Base-by-base conservation (phyloP, 495 filamentous ascomycete genomes). In the Podospora bellae-mahoneyi region DNA sequence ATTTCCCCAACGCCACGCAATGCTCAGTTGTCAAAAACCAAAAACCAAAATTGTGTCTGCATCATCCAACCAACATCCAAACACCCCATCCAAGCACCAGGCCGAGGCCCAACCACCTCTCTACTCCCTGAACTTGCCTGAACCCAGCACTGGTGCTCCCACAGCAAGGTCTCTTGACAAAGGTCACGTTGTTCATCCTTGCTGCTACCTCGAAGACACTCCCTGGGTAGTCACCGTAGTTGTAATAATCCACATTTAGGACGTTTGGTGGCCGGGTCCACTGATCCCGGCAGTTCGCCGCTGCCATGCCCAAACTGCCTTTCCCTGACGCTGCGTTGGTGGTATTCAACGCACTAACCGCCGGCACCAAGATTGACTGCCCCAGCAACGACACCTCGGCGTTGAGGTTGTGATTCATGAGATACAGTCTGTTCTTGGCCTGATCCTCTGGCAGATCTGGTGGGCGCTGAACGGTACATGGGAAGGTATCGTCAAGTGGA, bases 351-450 rank as follows among this genome's bases (percentile, higher is more conserved):
- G 82, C 69, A 5, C 87, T 84, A 0, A 84, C 87, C 71, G 93
- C 91, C 3, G 94, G 93, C 66, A 96, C 89, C n/a, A 95, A 76
- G 70, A 95, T 75, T 55, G 78, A 81, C 16, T 82, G 65, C 5
- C 87, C 86, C 0, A 85, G 83, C 55, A 93, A 72, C 44, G 81
- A 83, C 39, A 96, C 80, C 70, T 93, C 84, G 58, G 89, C 78
- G 75, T 96, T 96, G 27, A 97, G 80, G 75, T 97, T 97, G 77
- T 98, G 94, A 71, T 98, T 98, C 67, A 92, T 91, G 79, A 97
- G 88, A 68, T 96, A 96, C 82, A 97, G 83, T 61, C 90, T 82
- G 5, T 84, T 81, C 66, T 80, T 77, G 1, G 86, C 86, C 28
- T 87, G 82, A 5, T 82, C 73, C 5, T 75, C 69, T 30, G 71